These are phyloP conservation scores for Neolentinus lepideus DNA, from an alignment of 1,284 basidiomycete genomes.

Conservation along the genomic window DNA sequence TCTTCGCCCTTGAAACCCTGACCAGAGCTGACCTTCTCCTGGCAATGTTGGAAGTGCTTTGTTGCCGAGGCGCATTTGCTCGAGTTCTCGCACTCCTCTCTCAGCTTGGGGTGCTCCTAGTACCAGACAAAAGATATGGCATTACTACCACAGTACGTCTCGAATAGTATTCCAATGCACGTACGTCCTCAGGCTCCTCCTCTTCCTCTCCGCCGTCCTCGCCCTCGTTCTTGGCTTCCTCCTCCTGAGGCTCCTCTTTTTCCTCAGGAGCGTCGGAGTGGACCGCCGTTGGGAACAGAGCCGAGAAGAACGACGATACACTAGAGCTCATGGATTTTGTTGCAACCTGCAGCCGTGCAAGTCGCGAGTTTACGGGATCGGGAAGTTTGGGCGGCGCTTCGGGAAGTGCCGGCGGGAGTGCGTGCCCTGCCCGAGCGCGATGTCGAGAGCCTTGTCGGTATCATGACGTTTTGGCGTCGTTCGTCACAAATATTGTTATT, in stretches of 20 bases:
- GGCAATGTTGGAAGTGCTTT: constrained; percentile 88
- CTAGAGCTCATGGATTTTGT: constrained; percentile 9
- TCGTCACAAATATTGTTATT: no score
- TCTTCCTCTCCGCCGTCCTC: constrained; percentile 32
- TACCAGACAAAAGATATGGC: background rate
- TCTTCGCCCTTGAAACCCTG: constrained; percentile 84
- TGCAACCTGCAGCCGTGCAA: background rate
- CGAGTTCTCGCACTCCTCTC: constrained; percentile 69
- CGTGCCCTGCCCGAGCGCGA: no score
- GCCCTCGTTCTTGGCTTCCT: constrained; percentile 26
- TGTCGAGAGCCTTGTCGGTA: no score
- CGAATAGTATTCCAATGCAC: constrained; percentile 23
- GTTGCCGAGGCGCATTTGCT: constrained; percentile 64
- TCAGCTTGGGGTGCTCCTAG: constrained; percentile 44
- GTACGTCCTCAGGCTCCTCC: constrained; percentile 79
- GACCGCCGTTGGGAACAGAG: constrained; percentile 42
- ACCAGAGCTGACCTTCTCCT: constrained; percentile 78
- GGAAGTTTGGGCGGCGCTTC: background rate
- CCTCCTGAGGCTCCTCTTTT: constrained; percentile 26
- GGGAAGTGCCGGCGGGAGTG: background rate
- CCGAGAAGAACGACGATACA: constrained; percentile 57
- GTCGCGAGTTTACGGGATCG: background rate
- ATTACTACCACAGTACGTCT: background rate
- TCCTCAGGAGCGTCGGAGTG: constrained; percentile 52
- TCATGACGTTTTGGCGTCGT: no score